Evolutionary conservation across 2,329 filamentous ascomycete species (phyloP).

Genomic region (Clonostachys solani): DNA sequence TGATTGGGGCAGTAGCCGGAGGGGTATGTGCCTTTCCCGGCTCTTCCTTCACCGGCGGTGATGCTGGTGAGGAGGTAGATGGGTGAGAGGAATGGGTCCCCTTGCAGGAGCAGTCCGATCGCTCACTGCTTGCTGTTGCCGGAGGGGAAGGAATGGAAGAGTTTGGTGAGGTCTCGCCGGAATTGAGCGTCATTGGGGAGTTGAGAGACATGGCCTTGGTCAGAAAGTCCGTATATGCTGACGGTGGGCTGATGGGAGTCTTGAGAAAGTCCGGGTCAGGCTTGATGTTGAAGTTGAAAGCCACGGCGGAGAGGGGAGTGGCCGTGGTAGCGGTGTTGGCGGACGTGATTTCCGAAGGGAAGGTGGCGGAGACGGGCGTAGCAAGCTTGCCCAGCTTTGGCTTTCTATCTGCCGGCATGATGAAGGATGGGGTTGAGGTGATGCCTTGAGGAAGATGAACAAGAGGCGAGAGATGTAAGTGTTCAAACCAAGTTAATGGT

Average conservation of each 20-base stretch:
- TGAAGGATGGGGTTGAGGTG: constrained; percentile 1
- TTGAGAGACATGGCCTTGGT: constrained; percentile 70
- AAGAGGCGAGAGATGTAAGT: not conserved
- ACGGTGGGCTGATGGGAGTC: constrained; percentile 87
- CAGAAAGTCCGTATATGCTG: constrained; percentile 89
- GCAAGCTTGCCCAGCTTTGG: constrained; percentile 59
- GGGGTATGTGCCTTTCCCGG: constrained; percentile 16
- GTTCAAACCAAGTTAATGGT: constrained; percentile 3
- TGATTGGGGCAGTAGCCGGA: constrained; percentile 28
- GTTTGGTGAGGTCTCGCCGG: constrained; percentile 43
- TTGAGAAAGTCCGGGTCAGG: constrained; percentile 58
- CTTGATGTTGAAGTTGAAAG: constrained; percentile 26
- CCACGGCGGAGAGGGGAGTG: constrained; percentile 58
- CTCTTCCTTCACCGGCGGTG: not conserved
- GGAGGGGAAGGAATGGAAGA: constrained; percentile 33
- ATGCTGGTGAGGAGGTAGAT: not conserved
- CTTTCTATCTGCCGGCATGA: constrained; percentile 43
- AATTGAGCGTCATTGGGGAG: constrained; percentile 55
- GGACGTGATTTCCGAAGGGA: constrained; percentile 57
- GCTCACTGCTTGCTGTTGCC: constrained; percentile 51
- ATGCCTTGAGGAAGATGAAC: not conserved
- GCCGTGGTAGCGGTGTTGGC: constrained; percentile 59
- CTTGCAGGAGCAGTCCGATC: constrained; percentile 53
- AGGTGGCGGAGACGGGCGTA: constrained; percentile 59
- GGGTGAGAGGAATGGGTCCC: constrained; percentile 40